Percentiles rank a stretch among this genome's conserved stretches.
Evolutionary conservation across 1,284 basidiomycete species (phyloP).

Genomic region (Sanguinoderma infundibulare): DNA sequence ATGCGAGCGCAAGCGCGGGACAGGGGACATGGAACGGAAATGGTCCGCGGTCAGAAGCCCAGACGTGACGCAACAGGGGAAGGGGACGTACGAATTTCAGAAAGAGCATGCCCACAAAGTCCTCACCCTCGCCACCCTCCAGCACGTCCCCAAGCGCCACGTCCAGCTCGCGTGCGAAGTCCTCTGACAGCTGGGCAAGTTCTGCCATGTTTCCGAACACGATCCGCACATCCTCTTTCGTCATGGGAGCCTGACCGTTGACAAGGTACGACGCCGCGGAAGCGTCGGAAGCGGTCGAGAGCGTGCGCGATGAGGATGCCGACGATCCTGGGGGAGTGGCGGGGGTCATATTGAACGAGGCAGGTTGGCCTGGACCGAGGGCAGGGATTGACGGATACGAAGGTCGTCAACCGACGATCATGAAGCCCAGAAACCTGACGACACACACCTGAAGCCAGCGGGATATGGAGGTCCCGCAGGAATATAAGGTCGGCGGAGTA

Average conservation of each 20-base stretch:
- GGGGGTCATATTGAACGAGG: constrained; percentile 33
- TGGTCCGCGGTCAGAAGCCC: background rate
- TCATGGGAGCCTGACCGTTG: constrained; percentile 60
- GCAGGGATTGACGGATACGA: background rate
- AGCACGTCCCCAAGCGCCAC: constrained; percentile 57
- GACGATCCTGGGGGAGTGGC: constrained; percentile 41
- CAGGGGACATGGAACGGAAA: background rate
- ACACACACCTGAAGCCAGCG: constrained; percentile 66
- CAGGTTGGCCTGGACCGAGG: constrained; percentile 34
- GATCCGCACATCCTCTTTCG: constrained; percentile 68
- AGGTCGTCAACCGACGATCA: constrained; percentile 6
- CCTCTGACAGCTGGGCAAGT: constrained; percentile 73
- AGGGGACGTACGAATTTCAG: constrained; percentile 57
- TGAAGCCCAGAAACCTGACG: background rate
- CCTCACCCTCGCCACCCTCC: constrained; percentile 62
- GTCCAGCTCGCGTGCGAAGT: constrained; percentile 64
- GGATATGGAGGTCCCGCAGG: constrained; percentile 84
- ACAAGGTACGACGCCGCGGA: constrained; percentile 45
- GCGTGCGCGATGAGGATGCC: constrained; percentile 50
- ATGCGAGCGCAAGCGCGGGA: background rate
- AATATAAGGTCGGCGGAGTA: constrained; percentile 90
- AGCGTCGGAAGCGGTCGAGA: constrained; percentile 58
- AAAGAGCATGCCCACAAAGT: constrained; percentile 82
- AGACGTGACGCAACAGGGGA: background rate
- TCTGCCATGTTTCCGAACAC: constrained; percentile 85